Conservation (phyloP, 371 early-diverging fungal species). For the Mortierella sp. region DNA sequence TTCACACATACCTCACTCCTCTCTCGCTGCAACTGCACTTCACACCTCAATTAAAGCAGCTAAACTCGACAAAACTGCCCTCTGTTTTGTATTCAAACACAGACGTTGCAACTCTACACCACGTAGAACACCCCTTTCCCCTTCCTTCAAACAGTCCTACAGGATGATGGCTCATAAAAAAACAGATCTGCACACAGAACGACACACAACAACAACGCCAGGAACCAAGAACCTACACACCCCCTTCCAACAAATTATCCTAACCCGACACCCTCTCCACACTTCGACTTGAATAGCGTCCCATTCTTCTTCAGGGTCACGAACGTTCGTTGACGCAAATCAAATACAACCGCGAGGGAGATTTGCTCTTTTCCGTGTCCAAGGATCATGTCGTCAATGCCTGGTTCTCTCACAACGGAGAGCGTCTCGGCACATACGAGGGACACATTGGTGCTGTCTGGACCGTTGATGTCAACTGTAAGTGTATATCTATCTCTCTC, state of each 20-base stretch:
- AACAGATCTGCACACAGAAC: background rate
- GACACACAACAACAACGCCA: background rate
- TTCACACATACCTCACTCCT: background rate
- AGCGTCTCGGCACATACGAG: constrained; percentile 95
- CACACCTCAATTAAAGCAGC: background rate
- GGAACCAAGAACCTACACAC: background rate
- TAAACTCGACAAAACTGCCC: background rate
- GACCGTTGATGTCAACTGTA: constrained; percentile 93
- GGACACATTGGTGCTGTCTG: constrained; percentile 98
- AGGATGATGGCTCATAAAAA: background rate
- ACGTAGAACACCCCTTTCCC: constrained; percentile 9
- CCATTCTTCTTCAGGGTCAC: constrained; percentile 97
- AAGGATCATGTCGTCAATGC: constrained; percentile 96
- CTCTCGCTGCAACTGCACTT: background rate
- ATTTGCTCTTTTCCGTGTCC: constrained; percentile 97
- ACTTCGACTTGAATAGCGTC: constrained; percentile 69
- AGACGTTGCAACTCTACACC: background rate
- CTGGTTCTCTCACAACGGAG: constrained; percentile 98
- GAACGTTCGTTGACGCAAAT: constrained; percentile 98
- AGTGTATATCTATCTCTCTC: background rate
- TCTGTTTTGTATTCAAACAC: background rate
- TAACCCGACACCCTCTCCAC: background rate
- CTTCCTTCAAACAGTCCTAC: constrained; percentile 6
- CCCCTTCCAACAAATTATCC: background rate
- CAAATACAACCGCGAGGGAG: constrained; percentile 99